phyloP scores from a whole-genome alignment of 2,329 filamentous ascomycete genomes.

The Hortaea werneckii region DNA sequence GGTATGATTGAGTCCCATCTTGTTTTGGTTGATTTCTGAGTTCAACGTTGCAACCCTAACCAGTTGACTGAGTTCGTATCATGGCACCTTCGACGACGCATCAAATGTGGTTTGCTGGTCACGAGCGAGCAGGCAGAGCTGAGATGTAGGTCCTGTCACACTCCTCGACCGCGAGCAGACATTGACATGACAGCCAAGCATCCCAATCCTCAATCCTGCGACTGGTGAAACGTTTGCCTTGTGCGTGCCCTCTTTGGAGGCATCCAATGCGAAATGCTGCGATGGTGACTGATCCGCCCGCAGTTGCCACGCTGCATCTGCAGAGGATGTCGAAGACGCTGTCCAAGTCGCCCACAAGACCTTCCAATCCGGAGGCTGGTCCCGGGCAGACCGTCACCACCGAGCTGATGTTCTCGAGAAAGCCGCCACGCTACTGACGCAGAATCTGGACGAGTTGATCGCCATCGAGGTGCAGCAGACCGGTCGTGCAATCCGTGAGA shows the following conservation, averaged over 20 bases:
- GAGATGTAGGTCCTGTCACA: background rate
- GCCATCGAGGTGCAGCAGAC: slow-evolving; percentile 57
- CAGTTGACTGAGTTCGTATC: too few relatives aligned
- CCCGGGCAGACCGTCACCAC: slow-evolving; percentile 43
- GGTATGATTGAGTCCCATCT: too few relatives aligned
- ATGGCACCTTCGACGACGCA: background rate
- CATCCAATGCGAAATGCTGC: background rate
- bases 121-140: background rate
- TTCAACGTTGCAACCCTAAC: too few relatives aligned
- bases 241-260: slow-evolving; percentile 23
- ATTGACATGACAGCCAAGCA: slow-evolving; percentile 24
- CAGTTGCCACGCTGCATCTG: slow-evolving; percentile 52
- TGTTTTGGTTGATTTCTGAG: too few relatives aligned
- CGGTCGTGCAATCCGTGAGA: slow-evolving; percentile 57
- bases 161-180: too few relatives aligned
- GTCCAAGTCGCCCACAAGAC: slow-evolving; percentile 60
- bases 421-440: slow-evolving; percentile 45
- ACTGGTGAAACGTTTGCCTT: slow-evolving; percentile 43
- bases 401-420: slow-evolving; percentile 55
- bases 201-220: slow-evolving; percentile 45
- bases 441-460: slow-evolving; percentile 47
- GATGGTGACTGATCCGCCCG: background rate
- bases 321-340: slow-evolving; percentile 57
- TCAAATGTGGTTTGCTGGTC: background rate
- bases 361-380: slow-evolving; percentile 53